Percentiles rank a stretch among this genome's conserved stretches.
Conservation (phyloP, 345 rosid species). For the Syzygium aromaticum region DNA sequence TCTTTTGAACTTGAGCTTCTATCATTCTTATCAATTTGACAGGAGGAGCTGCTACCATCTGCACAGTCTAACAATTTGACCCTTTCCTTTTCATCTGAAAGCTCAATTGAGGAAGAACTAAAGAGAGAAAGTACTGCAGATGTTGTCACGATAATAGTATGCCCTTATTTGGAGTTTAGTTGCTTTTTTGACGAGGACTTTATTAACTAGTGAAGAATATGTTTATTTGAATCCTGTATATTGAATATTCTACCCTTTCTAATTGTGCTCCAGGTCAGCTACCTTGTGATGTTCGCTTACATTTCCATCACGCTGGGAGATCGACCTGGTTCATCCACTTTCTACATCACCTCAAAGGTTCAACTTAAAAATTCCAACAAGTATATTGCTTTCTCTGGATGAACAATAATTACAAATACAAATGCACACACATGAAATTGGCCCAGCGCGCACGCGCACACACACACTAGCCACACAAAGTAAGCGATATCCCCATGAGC, state of each 20-base stretch:
- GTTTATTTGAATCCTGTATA: neutral
- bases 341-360: constrained; percentile 88
- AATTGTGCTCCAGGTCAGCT: constrained; percentile 51
- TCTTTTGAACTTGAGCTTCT: neutral
- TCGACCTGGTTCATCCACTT: constrained; percentile 39
- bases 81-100: constrained; percentile 91
- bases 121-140: constrained; percentile 97
- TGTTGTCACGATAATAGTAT: constrained; percentile 65
- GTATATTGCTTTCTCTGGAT: neutral
- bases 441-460: neutral
- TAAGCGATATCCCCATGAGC: neutral
- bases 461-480: neutral
- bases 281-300: constrained; percentile 93
- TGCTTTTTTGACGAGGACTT: neutral
- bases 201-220: neutral
- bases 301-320: constrained; percentile 88
- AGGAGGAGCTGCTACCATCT: constrained; percentile 72
- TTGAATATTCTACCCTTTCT: neutral
- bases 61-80: constrained; percentile 66
- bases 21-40: constrained; percentile 4
- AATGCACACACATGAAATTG: neutral
- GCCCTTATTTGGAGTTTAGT: constrained; percentile 4
- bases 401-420: neutral
- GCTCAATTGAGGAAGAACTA: constrained; percentile 94
- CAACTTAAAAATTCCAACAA: constrained; percentile 1